A percentile compares a stretch with the other conserved stretches of the same genome.
Evolutionary conservation across 2,329 filamentous ascomycete species (phyloP).

Genomic region (Byssochlamys sp.): DNA sequence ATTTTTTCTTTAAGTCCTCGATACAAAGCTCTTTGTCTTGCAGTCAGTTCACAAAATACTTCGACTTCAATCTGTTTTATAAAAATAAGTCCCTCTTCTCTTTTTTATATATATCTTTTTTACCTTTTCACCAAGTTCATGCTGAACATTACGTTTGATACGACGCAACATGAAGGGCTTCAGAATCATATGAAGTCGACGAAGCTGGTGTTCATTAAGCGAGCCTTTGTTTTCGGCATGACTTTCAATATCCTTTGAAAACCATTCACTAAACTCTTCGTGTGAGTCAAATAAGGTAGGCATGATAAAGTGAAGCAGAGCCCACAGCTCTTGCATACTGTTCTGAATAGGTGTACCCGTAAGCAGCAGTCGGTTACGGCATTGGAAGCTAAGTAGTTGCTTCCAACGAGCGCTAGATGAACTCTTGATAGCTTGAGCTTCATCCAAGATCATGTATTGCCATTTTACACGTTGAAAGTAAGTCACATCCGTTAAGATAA

Average conservation of each 20-base stretch:
- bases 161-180: constrained; percentile 99
- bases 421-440: constrained; percentile 97
- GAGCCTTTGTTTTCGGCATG: constrained; percentile 99
- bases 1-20: constrained; percentile 89
- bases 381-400: constrained; percentile 83
- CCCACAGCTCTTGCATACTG: constrained; percentile 99
- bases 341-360: constrained; percentile 98
- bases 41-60: constrained; percentile 91
- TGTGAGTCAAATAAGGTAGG: constrained; percentile 76
- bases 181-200: constrained; percentile 94
- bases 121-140: constrained; percentile 97
- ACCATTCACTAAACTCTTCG: constrained; percentile 45
- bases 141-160: constrained; percentile 99
- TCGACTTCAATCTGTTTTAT: no score
- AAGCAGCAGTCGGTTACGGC: constrained; percentile 81
- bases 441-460: constrained; percentile 99
- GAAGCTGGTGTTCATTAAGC: constrained; percentile 93
- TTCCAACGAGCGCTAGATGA: constrained; percentile 96
- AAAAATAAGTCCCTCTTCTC: no score
- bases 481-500: constrained; percentile 88
- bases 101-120: no score
- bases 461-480: constrained; percentile 99
- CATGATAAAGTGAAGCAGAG: constrained; percentile 97
- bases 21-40: constrained; percentile 89
- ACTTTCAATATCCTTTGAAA: constrained; percentile 67